These are phyloP conservation scores for Tulasnella sp. DNA, from an alignment of 768 basidiomycete genomes.

Conservation along the genomic window DNA sequence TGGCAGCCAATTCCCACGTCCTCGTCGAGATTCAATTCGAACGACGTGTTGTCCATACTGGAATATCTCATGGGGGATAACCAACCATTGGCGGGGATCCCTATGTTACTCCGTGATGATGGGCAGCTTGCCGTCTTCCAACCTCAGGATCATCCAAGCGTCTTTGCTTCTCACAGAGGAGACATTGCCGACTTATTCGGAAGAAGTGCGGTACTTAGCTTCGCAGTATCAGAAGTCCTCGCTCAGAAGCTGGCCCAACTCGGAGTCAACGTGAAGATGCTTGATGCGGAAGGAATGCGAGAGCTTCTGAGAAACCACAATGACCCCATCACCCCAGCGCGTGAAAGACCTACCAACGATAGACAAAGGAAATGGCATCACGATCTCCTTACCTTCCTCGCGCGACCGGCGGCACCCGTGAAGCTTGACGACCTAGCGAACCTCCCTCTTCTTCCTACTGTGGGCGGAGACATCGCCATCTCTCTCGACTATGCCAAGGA, in stretches of 20 bases:
- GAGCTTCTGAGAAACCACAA: not conserved
- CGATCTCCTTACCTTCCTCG: not conserved
- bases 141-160: not conserved
- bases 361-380: not conserved
- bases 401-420: not conserved
- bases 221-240: not conserved
- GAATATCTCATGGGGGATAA: slow-evolving; percentile 1
- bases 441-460: slow-evolving; percentile 2
- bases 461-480: not conserved
- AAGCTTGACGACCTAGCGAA: not conserved
- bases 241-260: not conserved
- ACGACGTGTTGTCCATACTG: not conserved
- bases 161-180: not conserved
- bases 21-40: not conserved
- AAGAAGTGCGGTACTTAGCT: not conserved
- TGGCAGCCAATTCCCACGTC: not conserved
- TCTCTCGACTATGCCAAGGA: not conserved
- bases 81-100: not conserved
- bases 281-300: slow-evolving; percentile 12
- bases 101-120: not conserved
- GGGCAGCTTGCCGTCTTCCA: not conserved
- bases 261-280: slow-evolving; percentile 1
- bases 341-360: not conserved
- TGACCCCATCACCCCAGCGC: not conserved
- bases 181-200: slow-evolving; percentile 14